A percentile compares a stretch with the other conserved stretches of the same genome.
phyloP scores from a whole-genome alignment of 2,329 filamentous ascomycete species.

The Apiospora koreana region DNA sequence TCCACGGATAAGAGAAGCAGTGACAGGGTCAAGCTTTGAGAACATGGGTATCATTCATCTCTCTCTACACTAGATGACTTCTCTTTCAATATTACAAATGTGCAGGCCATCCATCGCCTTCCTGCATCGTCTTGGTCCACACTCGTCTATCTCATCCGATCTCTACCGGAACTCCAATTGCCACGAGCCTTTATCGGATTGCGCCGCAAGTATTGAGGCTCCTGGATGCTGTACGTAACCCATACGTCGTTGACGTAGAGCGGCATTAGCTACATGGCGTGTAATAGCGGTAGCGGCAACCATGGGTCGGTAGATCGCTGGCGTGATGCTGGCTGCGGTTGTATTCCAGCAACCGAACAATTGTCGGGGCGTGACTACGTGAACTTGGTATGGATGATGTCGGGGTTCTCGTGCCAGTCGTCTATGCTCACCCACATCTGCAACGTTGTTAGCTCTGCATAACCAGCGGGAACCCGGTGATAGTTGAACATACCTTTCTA shows the following conservation, averaged over 20 bases:
- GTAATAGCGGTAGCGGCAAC: no score
- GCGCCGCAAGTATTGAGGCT: background rate
- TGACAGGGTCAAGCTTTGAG: background rate
- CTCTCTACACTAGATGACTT: constrained; percentile 10
- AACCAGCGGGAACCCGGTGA: constrained; percentile 10
- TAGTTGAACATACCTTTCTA: constrained; percentile 79
- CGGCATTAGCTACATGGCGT: background rate
- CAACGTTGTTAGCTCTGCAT: constrained; percentile 13
- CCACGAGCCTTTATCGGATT: background rate
- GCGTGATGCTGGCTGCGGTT: no score
- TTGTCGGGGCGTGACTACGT: constrained; percentile 54
- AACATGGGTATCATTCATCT: constrained; percentile 14
- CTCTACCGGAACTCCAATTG: background rate
- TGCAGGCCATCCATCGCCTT: background rate
- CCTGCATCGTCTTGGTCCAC: background rate
- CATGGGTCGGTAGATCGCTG: no score
- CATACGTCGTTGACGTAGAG: background rate
- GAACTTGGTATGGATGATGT: constrained; percentile 98
- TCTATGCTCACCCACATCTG: constrained; percentile 99
- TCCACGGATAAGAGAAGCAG: no score
- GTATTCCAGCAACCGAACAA: background rate
- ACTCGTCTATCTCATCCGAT: background rate
- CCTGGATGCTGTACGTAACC: background rate
- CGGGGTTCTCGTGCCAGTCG: constrained; percentile 99
- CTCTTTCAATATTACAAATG: constrained; percentile 11